A percentile compares a stretch with the other conserved stretches of the same genome.
Evolutionary conservation across 2,329 filamentous ascomycete species (phyloP).

Genomic region (Harringtonia aguacate): DNA sequence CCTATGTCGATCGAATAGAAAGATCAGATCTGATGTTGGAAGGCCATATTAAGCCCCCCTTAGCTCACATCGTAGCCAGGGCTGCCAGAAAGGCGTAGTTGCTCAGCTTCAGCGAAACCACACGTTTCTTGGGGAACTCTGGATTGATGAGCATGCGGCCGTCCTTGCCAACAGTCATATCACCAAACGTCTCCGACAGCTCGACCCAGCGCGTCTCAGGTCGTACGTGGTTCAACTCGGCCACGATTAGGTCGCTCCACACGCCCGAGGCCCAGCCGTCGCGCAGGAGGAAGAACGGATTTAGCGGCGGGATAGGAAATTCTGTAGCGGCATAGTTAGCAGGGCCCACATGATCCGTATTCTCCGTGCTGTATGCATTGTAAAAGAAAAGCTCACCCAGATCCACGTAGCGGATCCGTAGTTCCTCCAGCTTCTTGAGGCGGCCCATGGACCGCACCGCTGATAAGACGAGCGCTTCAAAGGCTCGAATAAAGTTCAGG

Average conservation of each 20-base stretch:
- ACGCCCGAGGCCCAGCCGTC: conserved; percentile 54
- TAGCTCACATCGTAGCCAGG: conserved; percentile 12
- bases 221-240: conserved; percentile 46
- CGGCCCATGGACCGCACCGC: conserved; percentile 49
- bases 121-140: conserved; percentile 39
- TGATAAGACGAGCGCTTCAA: conserved; percentile 56
- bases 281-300: conserved; percentile 59
- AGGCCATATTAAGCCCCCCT: no score
- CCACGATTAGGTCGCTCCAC: conserved; percentile 59
- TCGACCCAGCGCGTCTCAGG: conserved; percentile 50
- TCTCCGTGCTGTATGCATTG: neutral
- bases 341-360: neutral
- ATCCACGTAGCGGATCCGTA: conserved; percentile 67
- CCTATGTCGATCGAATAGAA: neutral
- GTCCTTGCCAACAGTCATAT: conserved; percentile 47
- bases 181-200: conserved; percentile 53
- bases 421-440: conserved; percentile 47
- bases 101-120: conserved; percentile 44
- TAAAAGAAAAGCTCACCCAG: conserved; percentile 35
- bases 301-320: conserved; percentile 57
- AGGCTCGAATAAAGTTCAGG: conserved; percentile 59
- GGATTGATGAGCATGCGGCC: conserved; percentile 46
- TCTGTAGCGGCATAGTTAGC: conserved; percentile 39
- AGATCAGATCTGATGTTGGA: no score
- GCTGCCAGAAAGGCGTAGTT: conserved; percentile 43